These are phyloP conservation scores for Lyophyllum semitale DNA, from an alignment of 768 basidiomycete species.

Conservation along the genomic window DNA sequence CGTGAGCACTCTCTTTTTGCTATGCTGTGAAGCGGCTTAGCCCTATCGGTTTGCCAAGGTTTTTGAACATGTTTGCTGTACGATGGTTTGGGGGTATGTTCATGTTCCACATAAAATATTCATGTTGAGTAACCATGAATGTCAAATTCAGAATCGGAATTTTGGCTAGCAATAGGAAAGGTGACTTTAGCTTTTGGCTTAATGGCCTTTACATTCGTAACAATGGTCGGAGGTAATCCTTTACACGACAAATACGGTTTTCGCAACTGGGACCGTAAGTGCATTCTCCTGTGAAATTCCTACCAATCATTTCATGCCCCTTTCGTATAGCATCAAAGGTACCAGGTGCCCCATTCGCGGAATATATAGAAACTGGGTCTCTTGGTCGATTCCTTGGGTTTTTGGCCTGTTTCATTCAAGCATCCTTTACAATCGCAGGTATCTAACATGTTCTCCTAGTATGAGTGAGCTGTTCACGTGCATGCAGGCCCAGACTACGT, in stretches of 20 bases:
- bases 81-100: conserved; percentile 48
- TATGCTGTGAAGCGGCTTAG: no score
- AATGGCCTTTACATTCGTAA: conserved; percentile 55
- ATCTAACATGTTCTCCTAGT: conserved; percentile 17
- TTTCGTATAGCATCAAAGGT: conserved; percentile 42
- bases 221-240: conserved; percentile 65
- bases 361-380: conserved; percentile 54
- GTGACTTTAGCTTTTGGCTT: conserved; percentile 48
- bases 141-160: conserved; percentile 46
- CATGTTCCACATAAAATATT: not conserved
- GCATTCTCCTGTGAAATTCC: not conserved
- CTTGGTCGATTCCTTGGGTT: conserved; percentile 65
- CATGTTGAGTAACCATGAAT: not conserved
- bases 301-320: not conserved
- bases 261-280: conserved; percentile 48
- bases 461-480: not conserved
- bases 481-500: conserved; percentile 49
- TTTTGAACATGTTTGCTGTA: conserved; percentile 50
- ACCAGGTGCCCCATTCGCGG: conserved; percentile 54
- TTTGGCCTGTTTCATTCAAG: conserved; percentile 61
- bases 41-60: conserved; percentile 25
- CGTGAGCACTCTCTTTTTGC: conserved; percentile 29
- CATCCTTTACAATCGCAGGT: conserved; percentile 63
- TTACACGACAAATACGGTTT: conserved; percentile 55
- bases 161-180: conserved; percentile 56